A percentile compares a stretch with the other conserved stretches of the same genome.
phyloP scores from a whole-genome alignment of 2,329 filamentous ascomycete genomes.

The Rutstroemia sp. region DNA sequence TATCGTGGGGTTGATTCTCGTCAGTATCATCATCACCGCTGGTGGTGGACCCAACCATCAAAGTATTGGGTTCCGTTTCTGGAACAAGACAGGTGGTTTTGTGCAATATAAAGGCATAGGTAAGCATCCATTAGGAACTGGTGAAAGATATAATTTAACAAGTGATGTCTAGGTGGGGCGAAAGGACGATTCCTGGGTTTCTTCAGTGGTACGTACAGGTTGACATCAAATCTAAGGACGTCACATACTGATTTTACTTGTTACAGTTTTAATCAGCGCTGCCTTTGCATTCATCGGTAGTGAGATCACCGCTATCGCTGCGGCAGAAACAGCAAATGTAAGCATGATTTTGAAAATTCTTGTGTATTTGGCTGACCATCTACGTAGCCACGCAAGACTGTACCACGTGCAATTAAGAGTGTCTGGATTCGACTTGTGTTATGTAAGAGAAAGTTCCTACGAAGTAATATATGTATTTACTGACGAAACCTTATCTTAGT shows the following conservation, averaged over 20 bases:
- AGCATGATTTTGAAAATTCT: too few relatives aligned
- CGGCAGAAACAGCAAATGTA: slow-evolving; percentile 44
- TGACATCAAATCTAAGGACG: too few relatives aligned
- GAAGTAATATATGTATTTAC: too few relatives aligned
- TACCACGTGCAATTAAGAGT: slow-evolving; percentile 43
- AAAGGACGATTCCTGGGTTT: slow-evolving; percentile 51
- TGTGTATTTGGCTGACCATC: too few relatives aligned
- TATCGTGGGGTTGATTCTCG: slow-evolving; percentile 56
- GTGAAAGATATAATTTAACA: too few relatives aligned
- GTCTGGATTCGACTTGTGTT: slow-evolving; percentile 49
- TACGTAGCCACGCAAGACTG: slow-evolving; percentile 37
- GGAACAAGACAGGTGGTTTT: slow-evolving; percentile 61
- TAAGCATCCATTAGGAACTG: too few relatives aligned
- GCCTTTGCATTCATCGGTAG: slow-evolving; percentile 42
- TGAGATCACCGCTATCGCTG: slow-evolving; percentile 47
- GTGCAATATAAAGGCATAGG: slow-evolving; percentile 59
- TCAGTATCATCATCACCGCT: slow-evolving; percentile 54
- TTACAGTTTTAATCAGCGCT: slow-evolving; percentile 36
- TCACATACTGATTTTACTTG: too few relatives aligned
- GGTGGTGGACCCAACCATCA: slow-evolving; percentile 53
- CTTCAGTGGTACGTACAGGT: slow-evolving; percentile 17
- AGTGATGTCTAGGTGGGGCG: slow-evolving; percentile 27
- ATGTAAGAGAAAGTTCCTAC: slow-evolving; percentile 21
- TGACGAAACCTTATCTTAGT: slow-evolving; percentile 21
- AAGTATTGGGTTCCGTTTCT: slow-evolving; percentile 60